These are phyloP conservation scores for Rhinocladiella similis DNA, from an alignment of 2,329 filamentous ascomycete species.

Conservation along the genomic window DNA sequence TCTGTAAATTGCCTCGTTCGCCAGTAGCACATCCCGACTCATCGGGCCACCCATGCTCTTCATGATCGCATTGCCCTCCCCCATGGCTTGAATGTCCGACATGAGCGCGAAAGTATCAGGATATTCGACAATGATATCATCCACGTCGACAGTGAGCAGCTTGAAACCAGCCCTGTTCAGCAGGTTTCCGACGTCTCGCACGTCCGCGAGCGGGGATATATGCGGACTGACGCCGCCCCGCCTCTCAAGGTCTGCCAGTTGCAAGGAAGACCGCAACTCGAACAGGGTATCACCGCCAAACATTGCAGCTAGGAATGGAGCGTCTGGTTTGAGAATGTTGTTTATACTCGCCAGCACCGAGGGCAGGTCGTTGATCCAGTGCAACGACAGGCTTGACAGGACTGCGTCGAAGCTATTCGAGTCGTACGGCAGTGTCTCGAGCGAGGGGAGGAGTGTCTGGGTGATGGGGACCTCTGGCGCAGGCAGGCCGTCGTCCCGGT, in stretches of 20 bases:
- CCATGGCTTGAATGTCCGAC: constrained; percentile 94
- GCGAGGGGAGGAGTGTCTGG: constrained; percentile 67
- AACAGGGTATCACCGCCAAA: constrained; percentile 91
- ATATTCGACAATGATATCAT: constrained; percentile 95
- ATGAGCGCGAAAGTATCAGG: constrained; percentile 87
- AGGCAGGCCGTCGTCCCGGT: constrained; percentile 66
- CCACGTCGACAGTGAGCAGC: constrained; percentile 93
- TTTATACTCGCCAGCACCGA: constrained; percentile 83
- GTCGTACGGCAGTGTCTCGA: constrained; percentile 73
- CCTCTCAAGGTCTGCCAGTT: constrained; percentile 87
- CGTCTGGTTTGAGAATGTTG: constrained; percentile 81
- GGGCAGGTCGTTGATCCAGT: constrained; percentile 97
- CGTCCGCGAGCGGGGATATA: constrained; percentile 87
- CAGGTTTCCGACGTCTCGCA: constrained; percentile 84
- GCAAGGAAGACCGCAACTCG: constrained; percentile 88
- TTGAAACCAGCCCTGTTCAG: constrained; percentile 88
- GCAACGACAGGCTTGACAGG: constrained; percentile 82
- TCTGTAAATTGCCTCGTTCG: constrained; percentile 84
- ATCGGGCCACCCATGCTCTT: constrained; percentile 72
- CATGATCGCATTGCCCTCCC: constrained; percentile 85
- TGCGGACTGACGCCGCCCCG: constrained; percentile 89
- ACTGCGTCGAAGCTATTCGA: constrained; percentile 83
- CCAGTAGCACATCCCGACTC: constrained; percentile 78
- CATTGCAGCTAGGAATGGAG: constrained; percentile 93
- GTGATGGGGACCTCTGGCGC: constrained; percentile 70